Base-by-base conservation (phyloP, 495 filamentous ascomycete species). In the Penicillium robsamsonii region DNA sequence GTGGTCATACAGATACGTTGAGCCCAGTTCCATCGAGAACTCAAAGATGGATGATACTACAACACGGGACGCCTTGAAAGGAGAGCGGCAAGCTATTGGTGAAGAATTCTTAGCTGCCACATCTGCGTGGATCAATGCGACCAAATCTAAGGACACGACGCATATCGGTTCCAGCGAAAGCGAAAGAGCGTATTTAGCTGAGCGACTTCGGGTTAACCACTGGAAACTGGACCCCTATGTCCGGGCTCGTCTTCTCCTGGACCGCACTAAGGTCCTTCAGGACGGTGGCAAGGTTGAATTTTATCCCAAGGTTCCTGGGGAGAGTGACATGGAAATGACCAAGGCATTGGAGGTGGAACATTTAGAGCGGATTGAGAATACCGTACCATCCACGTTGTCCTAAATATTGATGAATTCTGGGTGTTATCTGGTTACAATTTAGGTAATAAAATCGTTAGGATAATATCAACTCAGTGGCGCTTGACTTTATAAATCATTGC, bases 191-290 rank as follows among this genome's bases (percentile, higher is more conserved):
- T 76, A 78, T 44, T 65, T 96, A 4, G 73, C 84, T 1, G 81
- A 81, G 56, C 69, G 79, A 45, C 66, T 97, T 54, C 76, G 82
- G 10, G 77, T 81, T 38, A 89, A 91, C 55, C 95, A 97, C 71
- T 98, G 94, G 93, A 67, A 73, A 20, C 61, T 91, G 2, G 90
- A 94, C 62, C 87, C 87, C 0, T 91, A 90, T 66, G 38, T 88
- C 8, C 76, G 91, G n/a, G 88, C 88, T 13, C 75, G 85, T 61
- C 82, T 81, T 7, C 70, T 77, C 31, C 89, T 92, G 54, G 90
- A 94, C 62, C 81, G 90, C 18, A 81, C 75, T 4, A 82, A 87
- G 0, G 78, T 93, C 47, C 80, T 94, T 42, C 70, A 79, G 44
- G 66, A 77, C 1, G 86, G 79, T 15, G 90, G 90, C 2, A 73